These are phyloP conservation scores for Porosira glacialis DNA, from an alignment of 352 stramenopile genomes.

Conservation along the genomic window DNA sequence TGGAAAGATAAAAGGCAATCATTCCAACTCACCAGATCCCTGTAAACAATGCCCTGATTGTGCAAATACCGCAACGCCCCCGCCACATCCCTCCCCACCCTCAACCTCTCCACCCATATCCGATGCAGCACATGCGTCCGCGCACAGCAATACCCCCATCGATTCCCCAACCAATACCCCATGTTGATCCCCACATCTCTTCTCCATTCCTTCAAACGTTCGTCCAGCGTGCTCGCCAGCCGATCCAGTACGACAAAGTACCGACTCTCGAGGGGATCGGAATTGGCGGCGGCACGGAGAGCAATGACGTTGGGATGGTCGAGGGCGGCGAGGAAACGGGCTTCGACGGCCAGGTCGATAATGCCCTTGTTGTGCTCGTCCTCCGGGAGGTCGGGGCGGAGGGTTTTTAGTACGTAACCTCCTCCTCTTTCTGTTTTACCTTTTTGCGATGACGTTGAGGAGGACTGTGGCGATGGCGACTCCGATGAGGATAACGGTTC, in stretches of 20 bases:
- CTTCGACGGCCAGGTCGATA: slow-evolving; percentile 69
- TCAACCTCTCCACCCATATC: slow-evolving; percentile 16
- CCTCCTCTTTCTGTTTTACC: no score
- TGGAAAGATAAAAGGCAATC: no score
- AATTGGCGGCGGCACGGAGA: slow-evolving; percentile 41
- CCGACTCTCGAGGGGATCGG: slow-evolving; percentile 31
- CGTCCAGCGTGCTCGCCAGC: background rate
- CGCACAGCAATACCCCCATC: no score
- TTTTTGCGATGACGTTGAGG: no score
- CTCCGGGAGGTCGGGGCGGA: slow-evolving; percentile 70
- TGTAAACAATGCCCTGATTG: slow-evolving; percentile 21
- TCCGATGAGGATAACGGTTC: slow-evolving; percentile 17
- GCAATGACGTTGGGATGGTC: slow-evolving; percentile 54
- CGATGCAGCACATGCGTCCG: no score
- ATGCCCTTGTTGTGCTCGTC: slow-evolving; percentile 36
- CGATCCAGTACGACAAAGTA: slow-evolving; percentile 14
- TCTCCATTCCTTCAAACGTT: no score
- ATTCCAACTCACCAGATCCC: no score
- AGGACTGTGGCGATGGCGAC: slow-evolving; percentile 29
- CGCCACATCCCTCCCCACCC: slow-evolving; percentile 24
- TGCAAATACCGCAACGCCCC: slow-evolving; percentile 40
- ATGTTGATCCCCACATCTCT: no score
- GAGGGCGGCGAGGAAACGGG: slow-evolving; percentile 56
- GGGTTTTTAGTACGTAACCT: slow-evolving; percentile 77
- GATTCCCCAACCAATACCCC: no score